These are phyloP conservation scores for Eucalyptus sp. DNA, from an alignment of 345 rosid genomes.

Conservation along the genomic window DNA sequence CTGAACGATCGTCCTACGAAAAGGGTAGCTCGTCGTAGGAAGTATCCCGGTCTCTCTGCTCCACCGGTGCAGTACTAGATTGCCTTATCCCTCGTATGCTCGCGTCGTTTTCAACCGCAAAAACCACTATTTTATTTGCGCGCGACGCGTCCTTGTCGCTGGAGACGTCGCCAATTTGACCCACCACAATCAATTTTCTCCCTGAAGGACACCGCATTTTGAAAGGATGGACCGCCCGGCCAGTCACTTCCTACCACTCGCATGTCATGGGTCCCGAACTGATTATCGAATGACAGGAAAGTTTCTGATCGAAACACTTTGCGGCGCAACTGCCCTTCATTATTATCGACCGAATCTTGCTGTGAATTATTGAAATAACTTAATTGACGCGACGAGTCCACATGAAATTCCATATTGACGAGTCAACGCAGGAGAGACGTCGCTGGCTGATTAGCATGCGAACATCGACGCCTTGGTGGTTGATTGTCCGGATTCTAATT, in stretches of 20 bases:
- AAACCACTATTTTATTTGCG: background rate
- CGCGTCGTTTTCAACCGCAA: background rate
- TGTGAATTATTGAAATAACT: too few species aligned
- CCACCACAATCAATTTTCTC: background rate
- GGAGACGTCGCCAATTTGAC: background rate
- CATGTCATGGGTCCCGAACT: fast-evolving
- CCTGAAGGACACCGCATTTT: background rate
- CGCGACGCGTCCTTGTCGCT: background rate
- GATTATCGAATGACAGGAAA: too few species aligned
- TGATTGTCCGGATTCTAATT: background rate
- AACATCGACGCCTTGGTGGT: background rate
- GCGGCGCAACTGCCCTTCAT: fast-evolving
- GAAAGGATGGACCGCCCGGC: fast-evolving
- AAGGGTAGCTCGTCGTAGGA: background rate
- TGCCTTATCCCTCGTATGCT: background rate
- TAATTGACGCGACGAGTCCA: too few species aligned
- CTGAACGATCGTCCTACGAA: background rate
- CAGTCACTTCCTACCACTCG: background rate
- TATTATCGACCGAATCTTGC: too few species aligned
- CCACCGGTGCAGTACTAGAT: background rate
- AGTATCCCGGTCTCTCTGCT: background rate
- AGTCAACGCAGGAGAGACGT: background rate
- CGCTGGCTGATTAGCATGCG: background rate
- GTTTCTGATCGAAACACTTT: fast-evolving
- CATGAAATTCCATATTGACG: fast-evolving